Evolutionary conservation across 2,329 filamentous ascomycete genomes (phyloP).

Genomic region (Aspergillus phoenicis): DNA sequence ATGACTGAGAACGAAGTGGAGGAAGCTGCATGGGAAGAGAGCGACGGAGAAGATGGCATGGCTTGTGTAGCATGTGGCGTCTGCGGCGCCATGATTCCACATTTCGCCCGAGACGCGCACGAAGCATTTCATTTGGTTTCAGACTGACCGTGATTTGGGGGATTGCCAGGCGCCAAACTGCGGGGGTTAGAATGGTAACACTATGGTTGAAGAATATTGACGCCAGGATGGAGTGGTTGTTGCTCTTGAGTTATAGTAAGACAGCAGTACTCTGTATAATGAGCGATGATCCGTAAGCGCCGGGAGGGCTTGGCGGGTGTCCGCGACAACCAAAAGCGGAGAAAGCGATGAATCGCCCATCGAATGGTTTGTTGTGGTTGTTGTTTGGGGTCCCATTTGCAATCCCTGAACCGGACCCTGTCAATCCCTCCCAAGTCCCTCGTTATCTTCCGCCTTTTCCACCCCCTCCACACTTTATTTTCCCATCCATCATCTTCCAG

Average conservation of each 20-base stretch:
- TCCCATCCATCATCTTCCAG: neutral
- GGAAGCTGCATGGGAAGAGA: slow-evolving; percentile 38
- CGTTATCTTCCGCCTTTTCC: neutral
- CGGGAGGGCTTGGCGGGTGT: neutral
- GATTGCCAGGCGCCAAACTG: too few species aligned
- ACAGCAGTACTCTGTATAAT: neutral
- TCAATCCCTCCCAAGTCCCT: neutral
- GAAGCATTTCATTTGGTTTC: slow-evolving; percentile 48
- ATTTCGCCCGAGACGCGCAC: slow-evolving; percentile 55
- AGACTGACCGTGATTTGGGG: neutral
- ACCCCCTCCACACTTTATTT: neutral
- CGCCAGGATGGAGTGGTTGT: too few species aligned
- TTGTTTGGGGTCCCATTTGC: neutral
- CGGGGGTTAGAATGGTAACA: too few species aligned
- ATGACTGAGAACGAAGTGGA: slow-evolving; percentile 9
- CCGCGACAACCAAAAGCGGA: neutral
- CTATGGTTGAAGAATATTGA: too few species aligned
- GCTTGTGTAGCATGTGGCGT: slow-evolving; percentile 40
- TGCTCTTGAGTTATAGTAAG: too few species aligned
- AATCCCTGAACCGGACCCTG: neutral
- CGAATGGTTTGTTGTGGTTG: too few species aligned
- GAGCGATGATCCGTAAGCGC: neutral
- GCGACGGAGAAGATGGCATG: slow-evolving; percentile 34
- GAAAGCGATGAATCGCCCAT: too few species aligned
- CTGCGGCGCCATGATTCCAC: slow-evolving; percentile 52